Percentiles rank a stretch among this genome's conserved stretches.
These are phyloP conservation scores for Pythium volutum DNA, from an alignment of 352 stramenopile genomes.

Conservation along the genomic window DNA sequence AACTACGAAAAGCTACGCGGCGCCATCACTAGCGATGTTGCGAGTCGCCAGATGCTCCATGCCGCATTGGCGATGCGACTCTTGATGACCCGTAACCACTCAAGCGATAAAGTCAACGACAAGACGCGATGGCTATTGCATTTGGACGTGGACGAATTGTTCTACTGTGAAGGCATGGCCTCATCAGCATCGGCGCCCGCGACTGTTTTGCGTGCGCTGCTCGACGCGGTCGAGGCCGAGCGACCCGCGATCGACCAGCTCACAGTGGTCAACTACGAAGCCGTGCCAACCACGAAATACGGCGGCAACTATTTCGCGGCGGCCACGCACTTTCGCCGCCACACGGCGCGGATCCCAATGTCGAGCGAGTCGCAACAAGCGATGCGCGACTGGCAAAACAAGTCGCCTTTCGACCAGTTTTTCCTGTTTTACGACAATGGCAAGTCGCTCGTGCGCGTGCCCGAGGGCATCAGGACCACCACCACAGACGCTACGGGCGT, in stretches of 20 bases:
- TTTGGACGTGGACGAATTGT: constrained; percentile 39
- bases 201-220: constrained; percentile 1
- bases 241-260: constrained; percentile 24
- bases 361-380: constrained; percentile 12
- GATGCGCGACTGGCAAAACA: constrained; percentile 29
- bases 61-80: constrained; percentile 30
- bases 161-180: constrained; percentile 29
- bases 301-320: constrained; percentile 32
- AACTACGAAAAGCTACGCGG: constrained; percentile 10
- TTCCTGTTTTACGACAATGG: constrained; percentile 52
- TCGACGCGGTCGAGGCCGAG: constrained; percentile 8
- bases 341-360: constrained; percentile 28
- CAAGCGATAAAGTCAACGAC: not conserved
- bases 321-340: constrained; percentile 27
- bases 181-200: not conserved
- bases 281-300: constrained; percentile 17
- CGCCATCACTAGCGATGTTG: constrained; percentile 19
- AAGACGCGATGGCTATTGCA: constrained; percentile 37
- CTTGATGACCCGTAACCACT: constrained; percentile 10
- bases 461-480: not conserved
- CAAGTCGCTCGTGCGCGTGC: constrained; percentile 38
- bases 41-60: constrained; percentile 35
- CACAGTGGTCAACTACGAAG: constrained; percentile 39
- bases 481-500: not conserved
- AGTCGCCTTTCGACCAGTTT: constrained; percentile 30